phyloP scores from a whole-genome alignment of 345 rosid species.

The Salix arbutifolia region DNA sequence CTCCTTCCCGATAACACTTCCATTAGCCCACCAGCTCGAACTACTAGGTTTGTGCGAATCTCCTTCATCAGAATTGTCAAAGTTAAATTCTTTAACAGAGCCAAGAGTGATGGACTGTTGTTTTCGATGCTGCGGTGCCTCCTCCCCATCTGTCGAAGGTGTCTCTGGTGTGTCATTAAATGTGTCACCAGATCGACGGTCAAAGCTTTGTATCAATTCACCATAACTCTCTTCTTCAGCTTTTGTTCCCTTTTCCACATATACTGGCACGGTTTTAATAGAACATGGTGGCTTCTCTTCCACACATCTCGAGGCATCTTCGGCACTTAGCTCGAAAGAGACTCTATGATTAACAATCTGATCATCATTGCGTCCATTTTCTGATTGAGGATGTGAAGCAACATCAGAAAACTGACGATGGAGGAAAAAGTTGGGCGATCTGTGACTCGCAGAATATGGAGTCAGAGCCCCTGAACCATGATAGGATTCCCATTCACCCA shows the following conservation, averaged over 20 bases:
- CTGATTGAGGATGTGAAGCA: slow-evolving; percentile 16
- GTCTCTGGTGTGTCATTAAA: slow-evolving; percentile 28
- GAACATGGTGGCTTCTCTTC: slow-evolving; percentile 43
- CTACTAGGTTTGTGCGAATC: slow-evolving; percentile 33
- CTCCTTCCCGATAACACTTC: slow-evolving; percentile 46
- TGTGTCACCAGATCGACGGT: slow-evolving; percentile 27
- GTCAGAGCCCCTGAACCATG: slow-evolving; percentile 50
- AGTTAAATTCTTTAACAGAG: slow-evolving; percentile 63
- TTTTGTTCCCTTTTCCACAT: slow-evolving; percentile 19
- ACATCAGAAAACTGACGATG: slow-evolving; percentile 30
- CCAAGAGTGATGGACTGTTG: slow-evolving; percentile 49
- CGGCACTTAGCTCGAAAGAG: slow-evolving; percentile 54
- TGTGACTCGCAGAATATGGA: slow-evolving; percentile 43
- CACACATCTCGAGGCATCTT: slow-evolving; percentile 42
- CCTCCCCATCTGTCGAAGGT: slow-evolving; percentile 28
- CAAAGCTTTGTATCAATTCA: slow-evolving; percentile 20
- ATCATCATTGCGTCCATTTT: slow-evolving; percentile 16
- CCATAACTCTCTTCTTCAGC: slow-evolving; percentile 15
- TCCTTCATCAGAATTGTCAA: slow-evolving; percentile 51
- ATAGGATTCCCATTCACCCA: slow-evolving; percentile 40
- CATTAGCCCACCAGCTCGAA: slow-evolving; percentile 52
- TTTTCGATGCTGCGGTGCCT: slow-evolving; percentile 34
- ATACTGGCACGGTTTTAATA: slow-evolving; percentile 28
- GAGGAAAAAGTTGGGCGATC: slow-evolving; percentile 32
- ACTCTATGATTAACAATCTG: slow-evolving; percentile 40